Base-by-base conservation (phyloP, 2,329 filamentous ascomycete genomes). In the Aspergillus transmontanensis region DNA sequence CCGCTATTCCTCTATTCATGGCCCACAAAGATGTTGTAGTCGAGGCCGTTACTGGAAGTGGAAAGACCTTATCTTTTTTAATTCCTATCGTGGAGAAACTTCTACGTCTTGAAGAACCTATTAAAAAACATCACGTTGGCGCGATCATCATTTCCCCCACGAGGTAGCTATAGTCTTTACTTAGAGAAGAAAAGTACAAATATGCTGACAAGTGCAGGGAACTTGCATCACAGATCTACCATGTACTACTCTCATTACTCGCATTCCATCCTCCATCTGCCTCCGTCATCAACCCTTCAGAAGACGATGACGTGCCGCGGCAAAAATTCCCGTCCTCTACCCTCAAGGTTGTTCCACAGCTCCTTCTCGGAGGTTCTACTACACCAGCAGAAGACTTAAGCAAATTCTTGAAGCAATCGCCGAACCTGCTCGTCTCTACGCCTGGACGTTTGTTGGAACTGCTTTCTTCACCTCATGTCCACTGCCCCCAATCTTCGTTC, bases 101-200 rank as follows among this genome's bases (percentile, higher is more conserved):
- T 53, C 81, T 98, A 64, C 89, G 90, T 68, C 80, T 92, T 32
- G 89, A 93, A 64, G 91, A 94, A 64, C 90, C 93, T 2, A 88
- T 93, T 39, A 96, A 95, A 79, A 93, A 90, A 73, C 90, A 97
- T 76, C 92, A 98, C 76, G 86, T 99, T 64, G 92, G 90, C 64
- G 93, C 91, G 67, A 95, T 99, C 66, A 89, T 99, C 71, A 89
- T 99, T 64, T 94, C 94, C 19, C 95, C 95, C 1, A 99, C 93
- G 1, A 83, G 82, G 81, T 83, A 75, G 46, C 60, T 39, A 53
- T 58, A 28, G 57, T 48, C 19, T 59, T 16, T 39, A 21, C n/a
- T n/a, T 51, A 11, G 23, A 12, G 26, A 32, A 26, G 34, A n/a
- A 53, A 66, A 48, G 60, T 39, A 6, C 30, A 10, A 23, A 6